Evolutionary conservation across 176 grass and related monocot genomes (phyloP).

Genomic region (Phoenix roebelenii): DNA sequence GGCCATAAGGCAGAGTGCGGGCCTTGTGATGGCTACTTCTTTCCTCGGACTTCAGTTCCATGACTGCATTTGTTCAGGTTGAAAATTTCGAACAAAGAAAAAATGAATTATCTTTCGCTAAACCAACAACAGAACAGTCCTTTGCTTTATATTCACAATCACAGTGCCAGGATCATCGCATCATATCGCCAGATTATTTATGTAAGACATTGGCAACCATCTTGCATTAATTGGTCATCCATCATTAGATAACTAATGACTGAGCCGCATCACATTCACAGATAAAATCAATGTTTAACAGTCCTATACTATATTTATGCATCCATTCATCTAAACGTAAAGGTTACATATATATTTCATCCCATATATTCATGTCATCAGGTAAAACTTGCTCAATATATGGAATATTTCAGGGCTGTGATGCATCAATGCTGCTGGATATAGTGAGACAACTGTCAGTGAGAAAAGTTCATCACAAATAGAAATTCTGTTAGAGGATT

Average conservation of each 20-base stretch:
- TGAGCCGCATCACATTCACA: too few relatives aligned
- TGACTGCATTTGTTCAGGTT: constrained; percentile 79
- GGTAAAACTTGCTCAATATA: background rate
- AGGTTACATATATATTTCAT: background rate
- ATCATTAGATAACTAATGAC: too few relatives aligned
- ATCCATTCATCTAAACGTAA: background rate
- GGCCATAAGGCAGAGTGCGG: constrained; percentile 30
- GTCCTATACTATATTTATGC: background rate
- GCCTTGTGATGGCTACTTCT: constrained; percentile 51
- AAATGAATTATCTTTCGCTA: background rate
- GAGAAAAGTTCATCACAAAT: constrained; percentile 65
- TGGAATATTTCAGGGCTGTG: constrained; percentile 51
- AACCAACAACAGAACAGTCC: background rate
- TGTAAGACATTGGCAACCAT: too few relatives aligned
- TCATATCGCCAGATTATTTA: too few relatives aligned
- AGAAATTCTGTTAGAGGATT: constrained; percentile 80
- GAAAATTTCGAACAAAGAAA: constrained; percentile 1
- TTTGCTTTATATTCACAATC: background rate
- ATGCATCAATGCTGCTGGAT: constrained; percentile 70
- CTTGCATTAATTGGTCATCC: too few relatives aligned
- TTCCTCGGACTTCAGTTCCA: constrained; percentile 73
- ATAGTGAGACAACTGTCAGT: constrained; percentile 29
- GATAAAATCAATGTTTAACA: too few relatives aligned
- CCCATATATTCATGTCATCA: background rate
- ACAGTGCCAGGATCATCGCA: too few relatives aligned